Conservation (phyloP, 495 filamentous ascomycete species). For the Aspergillus carlsbadensis region DNA sequence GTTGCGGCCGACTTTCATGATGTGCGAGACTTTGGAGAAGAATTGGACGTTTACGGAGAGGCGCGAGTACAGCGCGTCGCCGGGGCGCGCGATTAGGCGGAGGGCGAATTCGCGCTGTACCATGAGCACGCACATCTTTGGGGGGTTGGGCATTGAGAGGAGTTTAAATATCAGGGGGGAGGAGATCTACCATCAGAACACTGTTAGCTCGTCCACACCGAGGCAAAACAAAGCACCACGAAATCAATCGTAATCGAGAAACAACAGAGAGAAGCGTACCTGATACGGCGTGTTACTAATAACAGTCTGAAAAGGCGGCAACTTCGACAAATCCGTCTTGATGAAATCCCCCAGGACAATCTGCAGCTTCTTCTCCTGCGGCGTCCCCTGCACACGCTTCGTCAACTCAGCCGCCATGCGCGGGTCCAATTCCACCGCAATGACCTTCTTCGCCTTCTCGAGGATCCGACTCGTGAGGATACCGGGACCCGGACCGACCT, state of each 20-base stretch:
- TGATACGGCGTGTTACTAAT: conserved; percentile 95
- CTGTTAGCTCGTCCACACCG: too few species aligned
- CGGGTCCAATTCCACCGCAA: conserved; percentile 92
- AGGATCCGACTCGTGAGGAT: conserved; percentile 88
- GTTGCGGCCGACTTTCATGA: conserved; percentile 89
- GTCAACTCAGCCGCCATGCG: conserved; percentile 96
- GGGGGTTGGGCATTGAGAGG: conserved; percentile 72
- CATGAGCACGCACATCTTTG: conserved; percentile 83
- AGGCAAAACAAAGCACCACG: background rate
- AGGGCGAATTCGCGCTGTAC: conserved; percentile 74
- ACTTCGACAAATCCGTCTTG: conserved; percentile 65
- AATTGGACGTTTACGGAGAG: conserved; percentile 92
- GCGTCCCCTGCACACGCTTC: conserved; percentile 86
- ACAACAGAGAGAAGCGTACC: conserved; percentile 29
- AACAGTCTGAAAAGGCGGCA: conserved; percentile 82
- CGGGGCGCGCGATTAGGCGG: conserved; percentile 71
- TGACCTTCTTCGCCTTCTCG: conserved; percentile 80
- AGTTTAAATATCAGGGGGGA: conserved; percentile 89
- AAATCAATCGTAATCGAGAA: background rate
- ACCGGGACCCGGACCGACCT: conserved; percentile 78
- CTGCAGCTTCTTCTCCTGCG: conserved; percentile 75
- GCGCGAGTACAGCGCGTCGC: conserved; percentile 81
- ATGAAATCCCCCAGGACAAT: conserved; percentile 91
- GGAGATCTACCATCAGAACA: conserved; percentile 60
- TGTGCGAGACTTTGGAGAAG: conserved; percentile 83